Conservation (phyloP, 345 rosid genomes). For the Acer yangbiense region DNA sequence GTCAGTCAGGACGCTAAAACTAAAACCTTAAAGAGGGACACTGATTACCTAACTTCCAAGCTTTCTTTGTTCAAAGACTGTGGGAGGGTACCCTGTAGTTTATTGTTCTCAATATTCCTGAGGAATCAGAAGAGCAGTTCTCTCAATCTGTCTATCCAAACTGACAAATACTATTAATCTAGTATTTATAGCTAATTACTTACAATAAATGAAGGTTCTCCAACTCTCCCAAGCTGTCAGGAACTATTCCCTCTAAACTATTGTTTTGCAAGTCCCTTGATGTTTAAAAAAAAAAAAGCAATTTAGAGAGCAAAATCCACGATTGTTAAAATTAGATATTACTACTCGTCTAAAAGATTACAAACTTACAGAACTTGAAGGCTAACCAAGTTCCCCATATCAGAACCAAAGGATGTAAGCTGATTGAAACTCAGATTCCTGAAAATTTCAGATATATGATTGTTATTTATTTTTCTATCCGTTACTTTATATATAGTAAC, state of each 20-base stretch:
- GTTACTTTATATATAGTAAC: no score
- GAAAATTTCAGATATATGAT: constrained; percentile 19
- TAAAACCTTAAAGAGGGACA: no score
- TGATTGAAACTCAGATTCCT: constrained; percentile 91
- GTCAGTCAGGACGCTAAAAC: constrained; percentile 11
- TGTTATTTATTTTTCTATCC: constrained; percentile 4
- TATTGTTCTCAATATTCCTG: constrained; percentile 90
- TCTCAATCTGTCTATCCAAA: no score
- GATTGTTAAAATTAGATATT: not conserved
- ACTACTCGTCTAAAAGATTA: not conserved
- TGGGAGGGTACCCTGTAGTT: constrained; percentile 72
- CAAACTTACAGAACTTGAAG: constrained; percentile 79
- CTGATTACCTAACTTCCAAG: constrained; percentile 67
- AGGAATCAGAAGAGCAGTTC: constrained; percentile 11
- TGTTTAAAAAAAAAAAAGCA: not conserved
- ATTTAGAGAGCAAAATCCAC: not conserved
- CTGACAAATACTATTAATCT: not conserved
- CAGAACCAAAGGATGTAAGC: constrained; percentile 69
- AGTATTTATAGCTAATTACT: constrained; percentile 29
- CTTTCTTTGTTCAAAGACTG: constrained; percentile 64
- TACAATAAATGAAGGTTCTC: constrained; percentile 74
- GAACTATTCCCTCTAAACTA: constrained; percentile 72
- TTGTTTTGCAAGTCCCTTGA: constrained; percentile 86
- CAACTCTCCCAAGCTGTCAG: constrained; percentile 70
- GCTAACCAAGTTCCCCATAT: constrained; percentile 58